These are phyloP conservation scores for Dimocarpus longan DNA, from an alignment of 345 rosid species.

Conservation along the genomic window DNA sequence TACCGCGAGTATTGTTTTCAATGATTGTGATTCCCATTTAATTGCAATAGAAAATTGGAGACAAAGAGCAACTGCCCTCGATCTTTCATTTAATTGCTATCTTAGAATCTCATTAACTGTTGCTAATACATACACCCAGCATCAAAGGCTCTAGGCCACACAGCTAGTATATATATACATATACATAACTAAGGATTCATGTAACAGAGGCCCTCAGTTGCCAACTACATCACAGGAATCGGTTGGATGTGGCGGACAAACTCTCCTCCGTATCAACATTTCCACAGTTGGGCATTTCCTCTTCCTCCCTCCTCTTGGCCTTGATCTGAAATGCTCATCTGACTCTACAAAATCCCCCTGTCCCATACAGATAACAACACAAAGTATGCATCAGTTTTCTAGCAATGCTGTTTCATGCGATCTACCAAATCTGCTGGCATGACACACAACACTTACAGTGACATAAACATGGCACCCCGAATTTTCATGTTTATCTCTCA, in stretches of 20 bases:
- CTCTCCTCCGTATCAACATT: constrained; percentile 65
- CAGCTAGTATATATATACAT: too few relatives aligned
- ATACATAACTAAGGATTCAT: too few relatives aligned
- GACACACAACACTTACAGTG: constrained; percentile 44
- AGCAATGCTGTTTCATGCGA: too few relatives aligned
- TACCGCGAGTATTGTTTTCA: too few relatives aligned
- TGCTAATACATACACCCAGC: too few relatives aligned
- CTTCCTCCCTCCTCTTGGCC: constrained; percentile 85
- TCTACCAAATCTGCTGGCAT: neutral
- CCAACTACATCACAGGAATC: constrained; percentile 12
- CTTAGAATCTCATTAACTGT: too few relatives aligned
- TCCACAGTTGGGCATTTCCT: constrained; percentile 59
- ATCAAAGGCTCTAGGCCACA: too few relatives aligned
- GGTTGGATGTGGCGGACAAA: constrained; percentile 29
- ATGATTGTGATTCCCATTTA: too few relatives aligned
- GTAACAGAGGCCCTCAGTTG: neutral
- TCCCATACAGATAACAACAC: constrained; percentile 3
- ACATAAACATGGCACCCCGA: constrained; percentile 51
- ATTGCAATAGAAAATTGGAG: too few relatives aligned
- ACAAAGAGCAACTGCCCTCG: too few relatives aligned
- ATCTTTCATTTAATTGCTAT: too few relatives aligned
- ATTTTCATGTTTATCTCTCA: constrained; percentile 76
- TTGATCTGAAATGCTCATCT: constrained; percentile 63
- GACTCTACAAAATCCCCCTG: constrained; percentile 80
- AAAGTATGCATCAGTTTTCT: too few relatives aligned